A percentile compares a stretch with the other conserved stretches of the same genome.
These are phyloP conservation scores for Lactarius sanguifluus DNA, from an alignment of 768 basidiomycete genomes.

Conservation along the genomic window DNA sequence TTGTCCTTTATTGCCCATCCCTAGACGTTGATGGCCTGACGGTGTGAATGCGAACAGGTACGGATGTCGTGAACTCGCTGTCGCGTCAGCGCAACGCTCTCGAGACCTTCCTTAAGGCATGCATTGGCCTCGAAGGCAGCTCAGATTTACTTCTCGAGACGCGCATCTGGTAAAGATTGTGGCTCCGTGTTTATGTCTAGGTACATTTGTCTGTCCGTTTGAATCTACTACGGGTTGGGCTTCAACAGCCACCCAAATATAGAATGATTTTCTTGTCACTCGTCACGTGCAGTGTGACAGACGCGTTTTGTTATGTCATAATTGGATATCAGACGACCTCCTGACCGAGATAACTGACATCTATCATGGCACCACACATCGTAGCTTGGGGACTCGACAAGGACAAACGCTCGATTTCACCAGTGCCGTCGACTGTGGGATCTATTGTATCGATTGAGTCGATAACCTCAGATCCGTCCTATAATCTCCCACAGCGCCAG, in stretches of 20 bases:
- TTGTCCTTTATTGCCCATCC: neutral
- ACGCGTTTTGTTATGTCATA: constrained; percentile 16
- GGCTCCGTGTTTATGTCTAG: neutral
- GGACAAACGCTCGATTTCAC: constrained; percentile 15
- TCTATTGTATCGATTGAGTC: constrained; percentile 24
- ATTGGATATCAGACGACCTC: neutral
- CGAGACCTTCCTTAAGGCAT: constrained; percentile 92
- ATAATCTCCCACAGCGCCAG: neutral
- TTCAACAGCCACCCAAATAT: constrained; percentile 15
- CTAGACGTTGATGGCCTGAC: constrained; percentile 7
- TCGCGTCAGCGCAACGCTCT: constrained; percentile 94
- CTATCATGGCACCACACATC: constrained; percentile 14
- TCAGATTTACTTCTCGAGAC: constrained; percentile 85
- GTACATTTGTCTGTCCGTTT: neutral
- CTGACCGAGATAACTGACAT: neutral
- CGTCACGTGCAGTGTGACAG: constrained; percentile 24
- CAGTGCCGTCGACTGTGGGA: neutral
- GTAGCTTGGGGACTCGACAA: constrained; percentile 11
- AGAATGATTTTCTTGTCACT: constrained; percentile 3
- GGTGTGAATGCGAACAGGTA: constrained; percentile 43
- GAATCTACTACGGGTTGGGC: constrained; percentile 11
- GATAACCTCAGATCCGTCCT: neutral
- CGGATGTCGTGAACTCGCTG: constrained; percentile 93
- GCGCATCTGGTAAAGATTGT: constrained; percentile 72
- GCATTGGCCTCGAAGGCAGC: constrained; percentile 80